Conservation (phyloP, 768 basidiomycete species). For the Tulasnella sp. region DNA sequence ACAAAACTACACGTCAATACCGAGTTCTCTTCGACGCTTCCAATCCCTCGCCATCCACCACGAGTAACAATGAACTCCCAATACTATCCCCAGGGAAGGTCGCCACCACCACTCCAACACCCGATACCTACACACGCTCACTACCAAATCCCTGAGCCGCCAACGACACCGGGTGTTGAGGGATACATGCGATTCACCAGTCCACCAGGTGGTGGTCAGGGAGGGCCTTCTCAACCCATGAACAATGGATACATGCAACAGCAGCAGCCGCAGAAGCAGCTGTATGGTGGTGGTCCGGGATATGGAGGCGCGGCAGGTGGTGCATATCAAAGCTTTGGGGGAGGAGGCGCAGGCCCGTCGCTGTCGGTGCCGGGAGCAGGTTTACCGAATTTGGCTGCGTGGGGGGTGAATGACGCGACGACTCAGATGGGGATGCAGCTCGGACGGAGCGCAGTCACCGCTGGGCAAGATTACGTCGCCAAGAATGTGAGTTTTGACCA, state of each 20-base stretch:
- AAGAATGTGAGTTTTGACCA: conserved; percentile 66
- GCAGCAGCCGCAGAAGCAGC: conserved; percentile 27
- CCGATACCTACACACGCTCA: conserved; percentile 82
- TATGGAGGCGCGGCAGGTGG: conserved; percentile 9
- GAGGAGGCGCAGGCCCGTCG: conserved; percentile 29
- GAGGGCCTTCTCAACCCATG: conserved; percentile 26
- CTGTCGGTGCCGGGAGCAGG: too few species aligned
- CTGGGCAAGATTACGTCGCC: conserved; percentile 92
- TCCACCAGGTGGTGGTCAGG: conserved; percentile 41
- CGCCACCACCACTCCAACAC: conserved; percentile 62
- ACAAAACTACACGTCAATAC: too few species aligned
- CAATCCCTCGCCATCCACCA: not conserved
- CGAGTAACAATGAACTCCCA: conserved; percentile 1
- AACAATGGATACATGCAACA: conserved; percentile 20
- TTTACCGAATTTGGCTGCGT: conserved; percentile 48
- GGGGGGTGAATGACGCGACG: conserved; percentile 86
- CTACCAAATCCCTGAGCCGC: conserved; percentile 66
- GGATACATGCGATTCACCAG: conserved; percentile 66
- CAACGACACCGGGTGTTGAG: conserved; percentile 57
- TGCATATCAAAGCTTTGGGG: conserved; percentile 25
- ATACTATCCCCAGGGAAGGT: conserved; percentile 4
- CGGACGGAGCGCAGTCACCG: conserved; percentile 80
- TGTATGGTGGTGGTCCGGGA: conserved; percentile 18
- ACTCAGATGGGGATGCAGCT: conserved; percentile 95
- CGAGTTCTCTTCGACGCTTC: too few species aligned